phyloP scores from a whole-genome alignment of 495 filamentous ascomycete genomes.

The Aspergillus conjunctus region DNA sequence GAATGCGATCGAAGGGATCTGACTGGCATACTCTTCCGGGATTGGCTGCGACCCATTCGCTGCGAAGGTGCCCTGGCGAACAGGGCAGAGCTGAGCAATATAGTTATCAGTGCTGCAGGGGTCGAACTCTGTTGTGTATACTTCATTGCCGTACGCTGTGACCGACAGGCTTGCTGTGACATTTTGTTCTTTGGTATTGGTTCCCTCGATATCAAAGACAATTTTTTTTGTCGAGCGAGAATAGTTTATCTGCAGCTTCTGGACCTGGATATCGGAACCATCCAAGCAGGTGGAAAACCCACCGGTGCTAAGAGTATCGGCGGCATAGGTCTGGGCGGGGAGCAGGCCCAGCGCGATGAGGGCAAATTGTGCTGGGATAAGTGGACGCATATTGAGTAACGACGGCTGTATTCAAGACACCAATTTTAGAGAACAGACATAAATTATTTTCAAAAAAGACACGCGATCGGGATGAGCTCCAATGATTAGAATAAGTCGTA shows the following conservation, averaged over 20 bases:
- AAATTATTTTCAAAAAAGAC: no score
- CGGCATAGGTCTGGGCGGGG: slow-evolving; percentile 52
- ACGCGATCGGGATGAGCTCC: neutral
- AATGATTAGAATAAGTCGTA: slow-evolving; percentile 10
- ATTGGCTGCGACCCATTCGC: slow-evolving; percentile 71
- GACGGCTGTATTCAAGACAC: neutral
- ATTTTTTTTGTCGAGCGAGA: slow-evolving; percentile 70
- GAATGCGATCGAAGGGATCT: slow-evolving; percentile 91
- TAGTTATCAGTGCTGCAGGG: slow-evolving; percentile 70
- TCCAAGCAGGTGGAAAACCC: slow-evolving; percentile 77
- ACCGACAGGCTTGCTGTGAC: slow-evolving; percentile 79
- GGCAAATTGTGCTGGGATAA: slow-evolving; percentile 15
- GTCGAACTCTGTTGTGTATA: slow-evolving; percentile 80
- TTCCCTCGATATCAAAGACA: slow-evolving; percentile 81
- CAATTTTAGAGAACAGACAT: no score
- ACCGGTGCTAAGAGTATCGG: slow-evolving; percentile 74
- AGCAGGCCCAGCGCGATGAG: slow-evolving; percentile 40
- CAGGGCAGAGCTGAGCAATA: slow-evolving; percentile 77
- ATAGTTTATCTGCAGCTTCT: slow-evolving; percentile 76
- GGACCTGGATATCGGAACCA: slow-evolving; percentile 67
- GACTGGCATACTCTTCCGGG: slow-evolving; percentile 64
- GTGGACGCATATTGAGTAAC: slow-evolving; percentile 30
- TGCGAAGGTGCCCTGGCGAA: slow-evolving; percentile 72
- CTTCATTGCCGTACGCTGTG: slow-evolving; percentile 80
- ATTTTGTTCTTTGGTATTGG: slow-evolving; percentile 72